Evolutionary conservation across 83 land plant genomes (phyloP).

Genomic region (Isoetes engelmannii): DNA sequence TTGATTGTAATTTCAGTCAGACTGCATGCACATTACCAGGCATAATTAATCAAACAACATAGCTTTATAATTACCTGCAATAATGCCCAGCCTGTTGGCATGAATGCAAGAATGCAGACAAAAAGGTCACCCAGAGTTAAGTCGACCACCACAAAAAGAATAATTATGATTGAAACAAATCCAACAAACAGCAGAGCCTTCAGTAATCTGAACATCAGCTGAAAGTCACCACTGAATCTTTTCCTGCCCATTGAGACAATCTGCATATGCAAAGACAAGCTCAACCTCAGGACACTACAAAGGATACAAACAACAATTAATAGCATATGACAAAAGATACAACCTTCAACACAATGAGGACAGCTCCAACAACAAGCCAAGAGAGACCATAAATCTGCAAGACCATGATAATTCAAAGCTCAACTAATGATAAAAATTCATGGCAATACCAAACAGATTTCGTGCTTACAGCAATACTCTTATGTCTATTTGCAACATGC

Average conservation of each 20-base stretch:
- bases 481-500: conserved; percentile 39
- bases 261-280: conserved; percentile 20
- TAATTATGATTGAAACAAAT: conserved; percentile 57
- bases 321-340: not conserved
- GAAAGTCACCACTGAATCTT: conserved; percentile 67
- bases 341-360: conserved; percentile 5
- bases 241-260: conserved; percentile 77
- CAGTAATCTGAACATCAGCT: conserved; percentile 76
- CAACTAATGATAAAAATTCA: not conserved
- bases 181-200: conserved; percentile 71
- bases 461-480: conserved; percentile 42
- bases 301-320: not conserved
- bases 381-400: conserved; percentile 13
- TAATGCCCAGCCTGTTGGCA: conserved; percentile 84
- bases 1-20: not conserved
- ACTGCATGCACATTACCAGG: too few relatives aligned
- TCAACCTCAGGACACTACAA: not conserved
- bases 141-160: conserved; percentile 51
- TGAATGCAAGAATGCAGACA: conserved; percentile 55
- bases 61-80: conserved; percentile 31
- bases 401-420: not conserved
- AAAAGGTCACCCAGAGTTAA: conserved; percentile 57
- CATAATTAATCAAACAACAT: not conserved
- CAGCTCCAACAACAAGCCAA: conserved; percentile 5
- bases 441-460: not conserved